Base-by-base conservation (phyloP, 1,284 basidiomycete species). In the Vanrija pseudolonga region DNA sequence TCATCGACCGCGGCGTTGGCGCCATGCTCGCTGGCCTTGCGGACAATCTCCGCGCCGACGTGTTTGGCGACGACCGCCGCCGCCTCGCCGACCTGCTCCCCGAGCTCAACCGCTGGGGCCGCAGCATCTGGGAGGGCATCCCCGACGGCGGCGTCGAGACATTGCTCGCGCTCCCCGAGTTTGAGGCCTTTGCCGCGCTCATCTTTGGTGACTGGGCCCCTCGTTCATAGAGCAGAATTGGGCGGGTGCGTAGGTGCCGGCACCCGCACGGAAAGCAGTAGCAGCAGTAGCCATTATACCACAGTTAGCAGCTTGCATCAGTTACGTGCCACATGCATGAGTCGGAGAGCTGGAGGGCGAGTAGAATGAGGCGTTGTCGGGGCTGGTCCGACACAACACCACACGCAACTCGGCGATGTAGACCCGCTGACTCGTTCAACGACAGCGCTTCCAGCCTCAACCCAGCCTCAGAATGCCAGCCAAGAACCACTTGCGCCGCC, bases 201-300 rank as follows among this genome's bases (percentile, higher is more conserved):
- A 65, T 77, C 20, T 77, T 75, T 62, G 75, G 71, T 9, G 75
- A 77, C 62, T 76, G 73, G 73, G 71, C 73, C 20, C 62, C 63
- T n/a, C 23, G 46, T 38, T 47, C 36, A 38, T 32, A 47, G 46
- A 23, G 45, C 32, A 32, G 45, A 17, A 20, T 9, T 44, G 24
- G 24, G 32, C 11, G 14, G 4, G 12, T 32, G 14, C 12, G 12
- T 32, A 14, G 4, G 32, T 14, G 32, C 32, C 12, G 8, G 28
- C 28, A 3, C 28, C 6, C 32, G 32, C 8, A 32, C 32, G 11
- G 32, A 32, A 32, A 32, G 32, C 32, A 32, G 12, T 9, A 32
- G 32, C 12, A 32, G 32, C 14, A 32, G 12, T 15, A 32, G 32
- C 14, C 32, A 32, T 26, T 32, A 32, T 32, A 32, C 32, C 32